These are phyloP conservation scores for Picea engelmannii DNA, from an alignment of 83 land plant species.

Conservation along the genomic window DNA sequence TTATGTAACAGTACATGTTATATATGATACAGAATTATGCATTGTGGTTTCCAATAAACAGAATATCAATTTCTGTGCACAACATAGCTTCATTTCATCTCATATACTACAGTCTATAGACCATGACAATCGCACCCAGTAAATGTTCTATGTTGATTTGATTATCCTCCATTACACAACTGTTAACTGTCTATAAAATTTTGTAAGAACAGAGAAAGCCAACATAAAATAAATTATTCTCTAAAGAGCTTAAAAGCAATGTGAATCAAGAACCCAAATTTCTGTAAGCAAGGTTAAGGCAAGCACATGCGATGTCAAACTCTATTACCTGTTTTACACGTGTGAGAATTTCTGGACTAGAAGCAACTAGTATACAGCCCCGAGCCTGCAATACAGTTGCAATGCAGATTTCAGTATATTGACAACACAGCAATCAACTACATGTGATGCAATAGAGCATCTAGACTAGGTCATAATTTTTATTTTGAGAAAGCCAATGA, in stretches of 20 bases:
- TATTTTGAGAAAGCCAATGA: background rate
- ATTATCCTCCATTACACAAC: background rate
- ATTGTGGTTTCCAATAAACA: background rate
- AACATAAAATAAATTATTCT: background rate
- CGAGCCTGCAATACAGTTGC: constrained; percentile 64
- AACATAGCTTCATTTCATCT: background rate
- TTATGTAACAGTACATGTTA: background rate
- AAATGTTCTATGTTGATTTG: background rate
- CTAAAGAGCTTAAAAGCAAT: background rate
- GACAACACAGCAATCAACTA: background rate
- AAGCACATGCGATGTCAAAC: background rate
- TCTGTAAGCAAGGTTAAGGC: background rate
- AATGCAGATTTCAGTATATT: background rate
- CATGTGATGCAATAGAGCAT: background rate
- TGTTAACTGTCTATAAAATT: background rate
- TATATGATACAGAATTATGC: background rate
- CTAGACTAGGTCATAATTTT: background rate
- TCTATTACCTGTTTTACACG: constrained; percentile 69
- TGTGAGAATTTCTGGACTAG: constrained; percentile 97
- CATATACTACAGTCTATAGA: background rate
- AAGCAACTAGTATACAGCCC: constrained; percentile 91
- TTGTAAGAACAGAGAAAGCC: background rate
- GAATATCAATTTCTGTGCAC: background rate
- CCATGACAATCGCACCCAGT: background rate
- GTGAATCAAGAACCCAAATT: background rate